A percentile compares a stretch with the other conserved stretches of the same genome.
phyloP scores from a whole-genome alignment of 192 early-diverging fungal genomes.

The Oehlia diaphana region DNA sequence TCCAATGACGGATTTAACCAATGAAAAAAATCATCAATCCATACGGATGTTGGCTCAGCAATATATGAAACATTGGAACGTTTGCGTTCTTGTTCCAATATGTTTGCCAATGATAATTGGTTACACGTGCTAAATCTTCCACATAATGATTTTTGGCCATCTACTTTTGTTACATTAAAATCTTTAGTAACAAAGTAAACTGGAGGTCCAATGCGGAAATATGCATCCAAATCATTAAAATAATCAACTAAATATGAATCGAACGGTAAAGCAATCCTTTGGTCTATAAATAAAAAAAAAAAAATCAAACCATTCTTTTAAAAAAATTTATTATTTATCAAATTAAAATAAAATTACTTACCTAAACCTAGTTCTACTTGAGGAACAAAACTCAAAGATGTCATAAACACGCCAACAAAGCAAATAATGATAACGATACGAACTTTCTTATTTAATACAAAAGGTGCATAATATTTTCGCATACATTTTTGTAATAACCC shows the following conservation, averaged over 20 bases:
- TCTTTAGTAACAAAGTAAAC: conserved; percentile 64
- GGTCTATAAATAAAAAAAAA: conserved; percentile 36
- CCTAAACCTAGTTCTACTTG: conserved; percentile 55
- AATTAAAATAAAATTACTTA: conserved; percentile 20
- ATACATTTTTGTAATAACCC: conserved; percentile 47
- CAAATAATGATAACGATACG: conserved; percentile 43
- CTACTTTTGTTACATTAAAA: conserved; percentile 45
- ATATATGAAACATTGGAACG: conserved; percentile 59
- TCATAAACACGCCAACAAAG: conserved; percentile 55
- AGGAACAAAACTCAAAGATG: conserved; percentile 46
- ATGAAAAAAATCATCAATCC: conserved; percentile 66
- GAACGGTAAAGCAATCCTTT: conserved; percentile 58
- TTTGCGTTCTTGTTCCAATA: conserved; percentile 66
- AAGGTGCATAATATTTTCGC: conserved; percentile 55
- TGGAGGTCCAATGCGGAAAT: conserved; percentile 64
- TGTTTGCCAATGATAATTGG: conserved; percentile 52
- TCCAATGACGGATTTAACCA: conserved; percentile 63
- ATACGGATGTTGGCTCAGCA: conserved; percentile 60
- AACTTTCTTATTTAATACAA: conserved; percentile 47
- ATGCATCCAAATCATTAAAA: conserved; percentile 60
- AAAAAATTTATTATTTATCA: neutral
- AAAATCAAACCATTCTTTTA: neutral
- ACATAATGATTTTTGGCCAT: conserved; percentile 56
- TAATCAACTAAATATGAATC: conserved; percentile 67
- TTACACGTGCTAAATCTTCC: conserved; percentile 58